phyloP scores from a whole-genome alignment of 495 filamentous ascomycete species.

The Penicillium pulvis region DNA sequence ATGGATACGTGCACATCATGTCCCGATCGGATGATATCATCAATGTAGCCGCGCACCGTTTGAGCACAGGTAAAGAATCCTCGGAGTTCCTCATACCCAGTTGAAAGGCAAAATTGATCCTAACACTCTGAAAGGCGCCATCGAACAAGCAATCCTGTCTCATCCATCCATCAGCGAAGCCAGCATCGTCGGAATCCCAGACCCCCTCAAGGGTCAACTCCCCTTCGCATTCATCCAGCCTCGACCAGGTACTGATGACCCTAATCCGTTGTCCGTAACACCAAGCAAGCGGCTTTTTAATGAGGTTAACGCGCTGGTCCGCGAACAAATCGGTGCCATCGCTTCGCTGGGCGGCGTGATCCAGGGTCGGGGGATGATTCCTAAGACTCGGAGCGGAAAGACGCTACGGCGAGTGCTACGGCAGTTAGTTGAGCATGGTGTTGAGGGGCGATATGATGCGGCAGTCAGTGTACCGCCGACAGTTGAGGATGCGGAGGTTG shows the following conservation, averaged over 20 bases:
- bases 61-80: slow-evolving; percentile 70
- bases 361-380: slow-evolving; percentile 84
- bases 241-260: slow-evolving; percentile 38
- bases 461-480: slow-evolving; percentile 59
- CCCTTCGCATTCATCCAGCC: slow-evolving; percentile 85
- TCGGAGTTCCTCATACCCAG: background rate
- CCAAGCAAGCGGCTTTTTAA: slow-evolving; percentile 56
- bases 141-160: slow-evolving; percentile 86
- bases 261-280: slow-evolving; percentile 39
- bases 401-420: slow-evolving; percentile 77
- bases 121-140: slow-evolving; percentile 54
- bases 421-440: slow-evolving; percentile 72
- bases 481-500: slow-evolving; percentile 59
- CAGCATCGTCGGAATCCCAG: slow-evolving; percentile 82
- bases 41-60: slow-evolving; percentile 91
- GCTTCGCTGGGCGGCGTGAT: slow-evolving; percentile 83
- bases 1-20: slow-evolving; percentile 88
- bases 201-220: slow-evolving; percentile 82
- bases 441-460: slow-evolving; percentile 52
- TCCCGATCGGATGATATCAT: slow-evolving; percentile 88
- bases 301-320: slow-evolving; percentile 64
- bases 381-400: slow-evolving; percentile 88
- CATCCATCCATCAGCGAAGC: slow-evolving; percentile 79
- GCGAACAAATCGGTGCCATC: slow-evolving; percentile 86
- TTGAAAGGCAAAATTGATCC: background rate